Evolutionary conservation across 1,139 yeast genomes (phyloP).

Genomic region (Blastobotrys indianensis): DNA sequence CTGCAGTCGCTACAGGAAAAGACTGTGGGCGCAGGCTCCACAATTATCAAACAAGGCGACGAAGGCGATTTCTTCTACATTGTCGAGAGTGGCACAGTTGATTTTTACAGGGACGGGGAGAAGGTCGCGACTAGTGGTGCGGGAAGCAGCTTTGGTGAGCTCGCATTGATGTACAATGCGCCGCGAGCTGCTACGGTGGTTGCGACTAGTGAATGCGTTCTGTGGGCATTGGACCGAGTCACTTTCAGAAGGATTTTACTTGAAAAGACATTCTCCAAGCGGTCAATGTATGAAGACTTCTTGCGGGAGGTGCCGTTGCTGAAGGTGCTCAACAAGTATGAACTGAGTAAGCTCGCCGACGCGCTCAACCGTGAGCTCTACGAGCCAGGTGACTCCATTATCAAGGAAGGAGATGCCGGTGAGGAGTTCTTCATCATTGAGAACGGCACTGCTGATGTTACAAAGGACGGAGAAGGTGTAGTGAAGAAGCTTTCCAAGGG

Average conservation of each 20-base stretch:
- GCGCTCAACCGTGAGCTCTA: slow-evolving; percentile 78
- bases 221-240: slow-evolving; percentile 92
- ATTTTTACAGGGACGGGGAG: slow-evolving; percentile 66
- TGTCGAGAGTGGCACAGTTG: slow-evolving; percentile 79
- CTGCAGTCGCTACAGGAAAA: slow-evolving; percentile 77
- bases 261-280: slow-evolving; percentile 85
- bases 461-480: slow-evolving; percentile 53
- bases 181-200: slow-evolving; percentile 95
- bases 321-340: slow-evolving; percentile 64
- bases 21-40: slow-evolving; percentile 50
- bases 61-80: slow-evolving; percentile 94
- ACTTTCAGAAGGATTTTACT: slow-evolving; percentile 88
- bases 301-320: slow-evolving; percentile 82
- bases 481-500: slow-evolving; percentile 66
- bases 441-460: slow-evolving; percentile 75
- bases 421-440: slow-evolving; percentile 89
- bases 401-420: slow-evolving; percentile 85
- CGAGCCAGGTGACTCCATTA: slow-evolving; percentile 67
- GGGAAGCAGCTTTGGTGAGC: slow-evolving; percentile 92
- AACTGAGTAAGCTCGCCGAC: slow-evolving; percentile 89
- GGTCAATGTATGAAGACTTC: slow-evolving; percentile 85
- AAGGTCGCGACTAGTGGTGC: slow-evolving; percentile 71
- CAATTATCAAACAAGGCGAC: slow-evolving; percentile 87
- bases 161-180: slow-evolving; percentile 94
- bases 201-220: slow-evolving; percentile 62